phyloP scores from a whole-genome alignment of 106 monocot species.

The Acanthochlamys bracteata region DNA sequence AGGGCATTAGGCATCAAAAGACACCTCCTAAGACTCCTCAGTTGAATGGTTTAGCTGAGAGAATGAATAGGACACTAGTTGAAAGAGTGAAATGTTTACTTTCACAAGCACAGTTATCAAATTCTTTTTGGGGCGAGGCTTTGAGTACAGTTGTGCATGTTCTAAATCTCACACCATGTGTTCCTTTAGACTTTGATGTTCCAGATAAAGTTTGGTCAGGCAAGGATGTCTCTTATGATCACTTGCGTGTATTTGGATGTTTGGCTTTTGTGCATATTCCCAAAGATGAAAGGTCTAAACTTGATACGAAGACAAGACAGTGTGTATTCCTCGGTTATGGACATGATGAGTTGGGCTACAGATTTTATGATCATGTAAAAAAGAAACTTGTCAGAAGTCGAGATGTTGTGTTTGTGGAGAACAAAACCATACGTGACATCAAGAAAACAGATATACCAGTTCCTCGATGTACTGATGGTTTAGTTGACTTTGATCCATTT shows the following conservation, averaged over 20 bases:
- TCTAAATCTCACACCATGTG: conserved; percentile 8
- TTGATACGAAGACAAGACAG: conserved; percentile 7
- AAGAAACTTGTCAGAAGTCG: not conserved
- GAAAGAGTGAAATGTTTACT: conserved; percentile 1
- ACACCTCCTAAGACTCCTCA: not conserved
- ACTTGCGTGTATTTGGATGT: not conserved
- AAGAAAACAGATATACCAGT: not conserved
- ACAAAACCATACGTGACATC: conserved; percentile 3
- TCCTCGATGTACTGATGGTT: not conserved
- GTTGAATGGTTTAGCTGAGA: conserved; percentile 3
- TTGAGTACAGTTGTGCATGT: conserved; percentile 1
- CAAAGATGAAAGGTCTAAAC: not conserved
- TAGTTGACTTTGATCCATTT: not conserved
- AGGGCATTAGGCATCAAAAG: conserved; percentile 3
- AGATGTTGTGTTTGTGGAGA: conserved; percentile 6
- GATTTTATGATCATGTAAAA: not conserved
- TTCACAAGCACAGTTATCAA: conserved; percentile 5
- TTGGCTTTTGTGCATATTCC: not conserved
- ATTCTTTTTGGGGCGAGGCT: conserved; percentile 9
- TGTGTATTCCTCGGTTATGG: conserved; percentile 7
- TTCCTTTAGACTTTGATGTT: conserved; percentile 1
- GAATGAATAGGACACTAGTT: not conserved
- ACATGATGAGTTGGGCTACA: conserved; percentile 6
- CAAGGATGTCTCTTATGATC: not conserved
- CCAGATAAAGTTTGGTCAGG: conserved; percentile 8